These are phyloP conservation scores for Byssochlamys sp. DNA, from an alignment of 2,329 filamentous ascomycete species.

Conservation along the genomic window DNA sequence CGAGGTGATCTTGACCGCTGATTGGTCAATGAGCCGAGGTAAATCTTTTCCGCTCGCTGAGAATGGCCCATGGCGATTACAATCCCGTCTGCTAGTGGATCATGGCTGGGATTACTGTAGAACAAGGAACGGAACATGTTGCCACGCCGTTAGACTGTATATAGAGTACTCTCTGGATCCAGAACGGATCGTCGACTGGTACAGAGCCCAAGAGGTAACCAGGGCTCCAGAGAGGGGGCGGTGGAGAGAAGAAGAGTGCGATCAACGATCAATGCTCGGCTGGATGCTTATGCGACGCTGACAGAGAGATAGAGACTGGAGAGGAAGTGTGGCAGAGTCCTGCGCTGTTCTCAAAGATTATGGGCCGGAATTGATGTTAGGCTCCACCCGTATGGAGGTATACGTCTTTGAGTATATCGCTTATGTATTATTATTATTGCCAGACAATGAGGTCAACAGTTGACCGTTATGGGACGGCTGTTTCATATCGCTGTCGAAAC, in stretches of 20 bases:
- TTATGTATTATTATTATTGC: not conserved
- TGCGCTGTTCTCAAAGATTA: not conserved
- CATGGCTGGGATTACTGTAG: not conserved
- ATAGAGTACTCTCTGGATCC: not conserved
- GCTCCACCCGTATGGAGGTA: not conserved
- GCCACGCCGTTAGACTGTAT: not conserved
- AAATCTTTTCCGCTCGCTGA: not conserved
- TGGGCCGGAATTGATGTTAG: not conserved
- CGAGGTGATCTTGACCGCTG: not conserved
- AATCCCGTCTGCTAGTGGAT: not conserved
- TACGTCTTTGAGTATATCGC: not conserved
- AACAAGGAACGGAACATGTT: not conserved
- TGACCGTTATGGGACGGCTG: not conserved
- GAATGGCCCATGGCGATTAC: not conserved
- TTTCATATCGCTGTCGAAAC: not conserved
- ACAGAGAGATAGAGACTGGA: not conserved
- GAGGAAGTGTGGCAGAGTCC: not conserved
- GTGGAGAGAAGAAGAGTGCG: not conserved
- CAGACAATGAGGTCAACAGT: not conserved
- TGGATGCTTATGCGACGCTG: not conserved
- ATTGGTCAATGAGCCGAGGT: not conserved
- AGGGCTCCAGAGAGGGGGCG: not conserved
- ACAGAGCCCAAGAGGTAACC: not conserved
- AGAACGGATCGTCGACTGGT: not conserved
- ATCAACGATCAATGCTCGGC: not conserved